Evolutionary conservation across 2,329 filamentous ascomycete genomes (phyloP).

Genomic region (Fusarium sp.): DNA sequence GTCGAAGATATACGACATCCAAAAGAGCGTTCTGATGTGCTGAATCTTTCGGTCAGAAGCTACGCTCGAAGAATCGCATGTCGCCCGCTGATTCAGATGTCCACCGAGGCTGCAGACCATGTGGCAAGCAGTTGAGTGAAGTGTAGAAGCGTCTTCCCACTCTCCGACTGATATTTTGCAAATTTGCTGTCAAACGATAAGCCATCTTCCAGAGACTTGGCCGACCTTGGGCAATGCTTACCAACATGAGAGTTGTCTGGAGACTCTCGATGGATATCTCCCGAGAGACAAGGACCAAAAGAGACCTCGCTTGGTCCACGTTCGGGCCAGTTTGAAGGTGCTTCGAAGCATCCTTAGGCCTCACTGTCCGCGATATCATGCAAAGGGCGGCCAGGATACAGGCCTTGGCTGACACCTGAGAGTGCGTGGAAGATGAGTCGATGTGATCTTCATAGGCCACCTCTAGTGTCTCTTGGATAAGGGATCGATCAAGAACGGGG

Average conservation of each 20-base stretch:
- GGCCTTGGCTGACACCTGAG: not conserved
- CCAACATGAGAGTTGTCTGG: slow-evolving; percentile 11
- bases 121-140: slow-evolving; percentile 22
- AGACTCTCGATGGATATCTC: not conserved
- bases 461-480: slow-evolving; percentile 16
- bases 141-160: slow-evolving; percentile 1
- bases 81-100: slow-evolving; percentile 1
- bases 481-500: slow-evolving; percentile 8
- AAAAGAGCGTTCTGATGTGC: slow-evolving; percentile 39
- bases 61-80: not conserved
- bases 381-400: slow-evolving; percentile 14
- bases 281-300: not conserved
- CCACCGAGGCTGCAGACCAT: slow-evolving; percentile 12
- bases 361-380: not conserved
- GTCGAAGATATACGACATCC: slow-evolving; percentile 44
- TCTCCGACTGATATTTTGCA: slow-evolving; percentile 1
- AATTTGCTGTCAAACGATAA: slow-evolving; percentile 4
- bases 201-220: not conserved
- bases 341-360: not conserved
- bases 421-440: too few relatives aligned
- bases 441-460: not conserved
- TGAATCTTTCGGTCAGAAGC: slow-evolving; percentile 44
- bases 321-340: too few relatives aligned
- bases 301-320: not conserved
- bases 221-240: not conserved